A percentile compares a stretch with the other conserved stretches of the same genome.
Conservation (phyloP, 2,329 filamentous ascomycete genomes). For the Xylariaceae sp. region DNA sequence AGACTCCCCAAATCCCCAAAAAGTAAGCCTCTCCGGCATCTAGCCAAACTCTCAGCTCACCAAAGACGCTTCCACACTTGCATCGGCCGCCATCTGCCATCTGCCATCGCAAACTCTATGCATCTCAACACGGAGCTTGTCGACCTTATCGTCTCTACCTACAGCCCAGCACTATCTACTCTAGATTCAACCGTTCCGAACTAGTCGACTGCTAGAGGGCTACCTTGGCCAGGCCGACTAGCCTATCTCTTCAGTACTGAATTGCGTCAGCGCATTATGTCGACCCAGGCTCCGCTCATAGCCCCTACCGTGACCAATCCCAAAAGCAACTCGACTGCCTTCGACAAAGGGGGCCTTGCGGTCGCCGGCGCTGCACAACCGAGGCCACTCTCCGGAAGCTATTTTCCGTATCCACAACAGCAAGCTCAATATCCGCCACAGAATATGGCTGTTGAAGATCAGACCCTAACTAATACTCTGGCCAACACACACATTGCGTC, state of each 20-base stretch:
- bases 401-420: slow-evolving; percentile 38
- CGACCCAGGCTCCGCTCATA: slow-evolving; percentile 29
- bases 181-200: neutral
- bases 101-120: slow-evolving; percentile 15
- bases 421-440: slow-evolving; percentile 27
- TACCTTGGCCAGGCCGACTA: slow-evolving; percentile 3
- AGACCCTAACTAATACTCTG: slow-evolving; percentile 45
- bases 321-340: slow-evolving; percentile 29
- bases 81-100: neutral
- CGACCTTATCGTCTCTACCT: neutral
- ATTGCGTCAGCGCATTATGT: slow-evolving; percentile 31
- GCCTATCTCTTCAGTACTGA: slow-evolving; percentile 11
- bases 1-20: too few relatives aligned
- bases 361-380: slow-evolving; percentile 22
- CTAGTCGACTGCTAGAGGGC: neutral
- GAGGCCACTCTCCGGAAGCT: slow-evolving; percentile 32
- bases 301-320: slow-evolving; percentile 19
- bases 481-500: slow-evolving; percentile 44
- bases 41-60: too few relatives aligned
- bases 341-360: slow-evolving; percentile 24
- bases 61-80: too few relatives aligned
- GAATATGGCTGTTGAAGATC: slow-evolving; percentile 37
- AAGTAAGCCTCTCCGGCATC: too few relatives aligned
- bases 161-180: neutral
- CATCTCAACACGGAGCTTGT: too few relatives aligned